Conservation (phyloP, 2,329 filamentous ascomycete species). For the Diaporthe sp. region DNA sequence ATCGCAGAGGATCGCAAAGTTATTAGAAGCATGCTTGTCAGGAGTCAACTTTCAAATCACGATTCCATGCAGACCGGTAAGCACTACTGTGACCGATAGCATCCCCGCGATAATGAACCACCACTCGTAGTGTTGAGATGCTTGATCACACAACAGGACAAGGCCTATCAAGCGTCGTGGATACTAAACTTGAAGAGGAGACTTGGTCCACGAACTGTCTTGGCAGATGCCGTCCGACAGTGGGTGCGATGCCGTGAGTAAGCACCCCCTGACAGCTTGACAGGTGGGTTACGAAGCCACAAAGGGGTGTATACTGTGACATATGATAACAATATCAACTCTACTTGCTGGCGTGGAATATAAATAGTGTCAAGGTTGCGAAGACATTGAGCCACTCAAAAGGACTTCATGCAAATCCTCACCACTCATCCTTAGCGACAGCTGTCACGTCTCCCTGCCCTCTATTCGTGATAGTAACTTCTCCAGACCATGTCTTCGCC, state of each 20-base stretch:
- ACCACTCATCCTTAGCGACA: neutral
- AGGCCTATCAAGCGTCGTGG: neutral
- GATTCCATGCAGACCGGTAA: slow-evolving; percentile 1
- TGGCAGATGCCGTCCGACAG: slow-evolving; percentile 14
- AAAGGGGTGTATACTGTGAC: neutral
- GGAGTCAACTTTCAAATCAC: neutral
- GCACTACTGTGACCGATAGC: neutral
- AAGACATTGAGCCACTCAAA: neutral
- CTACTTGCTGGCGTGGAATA: neutral
- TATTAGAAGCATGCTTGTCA: neutral
- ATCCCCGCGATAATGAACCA: neutral
- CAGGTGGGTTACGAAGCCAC: neutral
- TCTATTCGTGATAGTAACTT: neutral
- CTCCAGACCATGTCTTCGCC: neutral
- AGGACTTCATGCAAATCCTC: neutral
- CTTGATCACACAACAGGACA: neutral
- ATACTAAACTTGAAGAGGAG: neutral
- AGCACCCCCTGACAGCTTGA: neutral
- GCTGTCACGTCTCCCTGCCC: neutral
- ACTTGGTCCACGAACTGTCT: neutral
- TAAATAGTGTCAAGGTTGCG: neutral
- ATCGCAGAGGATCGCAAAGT: neutral
- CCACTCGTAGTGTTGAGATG: neutral
- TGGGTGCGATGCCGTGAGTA: neutral
- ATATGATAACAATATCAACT: neutral